Evolutionary conservation across 345 rosid species (phyloP).

Genomic region (Anastatica hierochuntica): DNA sequence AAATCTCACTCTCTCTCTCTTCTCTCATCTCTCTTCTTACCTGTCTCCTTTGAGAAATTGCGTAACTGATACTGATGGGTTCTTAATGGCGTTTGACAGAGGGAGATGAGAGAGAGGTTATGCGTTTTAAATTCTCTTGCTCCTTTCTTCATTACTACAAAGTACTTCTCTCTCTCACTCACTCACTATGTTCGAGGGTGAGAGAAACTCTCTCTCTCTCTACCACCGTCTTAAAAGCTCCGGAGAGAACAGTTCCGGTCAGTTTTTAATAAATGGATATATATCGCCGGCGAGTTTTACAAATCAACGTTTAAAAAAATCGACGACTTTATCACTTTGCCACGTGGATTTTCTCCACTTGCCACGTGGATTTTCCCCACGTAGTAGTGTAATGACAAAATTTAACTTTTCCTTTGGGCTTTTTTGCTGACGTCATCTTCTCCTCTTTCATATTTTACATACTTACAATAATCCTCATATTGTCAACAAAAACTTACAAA

Average conservation of each 20-base stretch:
- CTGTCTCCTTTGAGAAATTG: conserved; percentile 23
- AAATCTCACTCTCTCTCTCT: too few relatives aligned
- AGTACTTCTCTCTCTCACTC: conserved; percentile 12
- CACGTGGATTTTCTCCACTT: too few relatives aligned
- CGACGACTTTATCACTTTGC: neutral
- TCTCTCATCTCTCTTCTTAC: conserved; percentile 19
- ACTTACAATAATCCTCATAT: too few relatives aligned
- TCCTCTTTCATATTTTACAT: too few relatives aligned
- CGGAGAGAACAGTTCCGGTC: too few relatives aligned
- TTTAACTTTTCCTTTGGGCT: conserved; percentile 1
- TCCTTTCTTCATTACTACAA: conserved; percentile 25
- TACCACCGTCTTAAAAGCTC: neutral
- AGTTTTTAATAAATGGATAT: neutral
- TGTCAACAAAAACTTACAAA: too few relatives aligned
- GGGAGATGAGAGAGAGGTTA: conserved; percentile 20
- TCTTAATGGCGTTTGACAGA: conserved; percentile 29
- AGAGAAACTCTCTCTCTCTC: too few relatives aligned
- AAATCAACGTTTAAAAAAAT: too few relatives aligned
- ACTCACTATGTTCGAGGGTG: neutral
- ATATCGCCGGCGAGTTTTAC: neutral
- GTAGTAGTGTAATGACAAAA: conserved; percentile 21
- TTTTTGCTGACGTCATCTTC: conserved; percentile 14
- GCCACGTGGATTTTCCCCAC: too few relatives aligned
- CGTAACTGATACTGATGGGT: conserved; percentile 27
- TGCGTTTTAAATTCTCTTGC: conserved; percentile 25